A percentile compares a stretch with the other conserved stretches of the same genome.
phyloP scores from a whole-genome alignment of 208 protist species.

The Vickermania ingenoplastis region DNA sequence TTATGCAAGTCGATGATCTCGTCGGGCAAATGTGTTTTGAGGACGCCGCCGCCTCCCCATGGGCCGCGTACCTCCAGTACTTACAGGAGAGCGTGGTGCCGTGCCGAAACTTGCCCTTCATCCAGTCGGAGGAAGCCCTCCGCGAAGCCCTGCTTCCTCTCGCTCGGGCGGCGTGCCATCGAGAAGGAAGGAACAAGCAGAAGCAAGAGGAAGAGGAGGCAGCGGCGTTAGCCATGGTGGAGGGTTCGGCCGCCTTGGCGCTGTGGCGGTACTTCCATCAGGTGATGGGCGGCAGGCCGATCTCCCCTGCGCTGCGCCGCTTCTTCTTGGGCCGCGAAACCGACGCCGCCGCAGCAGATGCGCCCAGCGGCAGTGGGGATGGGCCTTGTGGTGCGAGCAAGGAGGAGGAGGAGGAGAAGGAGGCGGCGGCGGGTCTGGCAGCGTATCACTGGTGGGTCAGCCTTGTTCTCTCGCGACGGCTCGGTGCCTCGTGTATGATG shows the following conservation, averaged over 20 bases:
- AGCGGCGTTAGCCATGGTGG: no score
- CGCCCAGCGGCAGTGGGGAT: conserved; percentile 35
- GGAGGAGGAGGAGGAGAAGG: no score
- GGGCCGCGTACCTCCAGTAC: conserved; percentile 52
- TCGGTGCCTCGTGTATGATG: conserved; percentile 46
- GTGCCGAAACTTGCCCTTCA: conserved; percentile 59
- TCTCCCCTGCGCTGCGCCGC: neutral
- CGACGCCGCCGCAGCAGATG: conserved; percentile 33
- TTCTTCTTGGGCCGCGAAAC: conserved; percentile 21
- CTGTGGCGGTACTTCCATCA: conserved; percentile 67
- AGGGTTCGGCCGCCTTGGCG: conserved; percentile 33
- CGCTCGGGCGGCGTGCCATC: no score
- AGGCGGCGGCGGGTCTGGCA: neutral
- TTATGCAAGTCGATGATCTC: conserved; percentile 72
- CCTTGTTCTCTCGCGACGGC: conserved; percentile 57
- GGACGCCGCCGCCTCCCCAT: conserved; percentile 17
- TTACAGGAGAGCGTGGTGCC: conserved; percentile 63
- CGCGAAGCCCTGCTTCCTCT: conserved; percentile 20
- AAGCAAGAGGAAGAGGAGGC: no score
- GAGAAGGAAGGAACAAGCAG: no score
- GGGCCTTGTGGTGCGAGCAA: no score
- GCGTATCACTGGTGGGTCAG: conserved; percentile 81
- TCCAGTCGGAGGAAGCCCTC: conserved; percentile 22
- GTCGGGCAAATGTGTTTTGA: conserved; percentile 60
- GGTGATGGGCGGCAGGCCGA: neutral